Percentiles rank a stretch among this genome's conserved stretches.
Conservation (phyloP, 305 asterid species). For the Fraxinus nigra region DNA sequence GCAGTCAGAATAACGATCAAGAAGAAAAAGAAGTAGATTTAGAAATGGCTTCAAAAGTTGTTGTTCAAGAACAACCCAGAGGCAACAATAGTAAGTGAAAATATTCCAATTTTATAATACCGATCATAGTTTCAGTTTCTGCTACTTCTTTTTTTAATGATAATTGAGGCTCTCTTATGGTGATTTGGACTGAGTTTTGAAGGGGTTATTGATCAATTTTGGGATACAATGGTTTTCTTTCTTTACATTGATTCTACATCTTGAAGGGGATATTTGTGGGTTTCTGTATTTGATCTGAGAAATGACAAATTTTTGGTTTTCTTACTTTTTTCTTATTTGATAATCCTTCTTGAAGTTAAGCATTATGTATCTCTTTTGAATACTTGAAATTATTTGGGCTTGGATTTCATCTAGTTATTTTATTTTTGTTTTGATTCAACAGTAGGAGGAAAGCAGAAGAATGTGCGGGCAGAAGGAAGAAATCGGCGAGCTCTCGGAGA, state of each 20-base stretch:
- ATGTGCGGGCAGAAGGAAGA: constrained; percentile 30
- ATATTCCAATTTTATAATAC: not conserved
- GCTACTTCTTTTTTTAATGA: not conserved
- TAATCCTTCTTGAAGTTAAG: not conserved
- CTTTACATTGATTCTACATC: not conserved
- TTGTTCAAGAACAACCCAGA: constrained; percentile 43
- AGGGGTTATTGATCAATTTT: not conserved
- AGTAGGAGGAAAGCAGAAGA: constrained; percentile 46
- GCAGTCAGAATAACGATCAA: constrained; percentile 24
- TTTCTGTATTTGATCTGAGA: not conserved
- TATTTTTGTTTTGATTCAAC: not conserved
- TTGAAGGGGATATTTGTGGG: not conserved
- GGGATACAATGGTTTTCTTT: not conserved
- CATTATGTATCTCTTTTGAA: not conserved
- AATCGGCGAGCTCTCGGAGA: constrained; percentile 49
- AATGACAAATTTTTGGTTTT: not conserved
- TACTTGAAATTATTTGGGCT: not conserved
- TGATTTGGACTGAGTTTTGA: not conserved
- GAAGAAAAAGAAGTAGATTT: constrained; percentile 33
- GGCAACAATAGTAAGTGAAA: constrained; percentile 30
- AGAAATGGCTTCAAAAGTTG: constrained; percentile 55
- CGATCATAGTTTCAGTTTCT: not conserved
- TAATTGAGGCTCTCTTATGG: not conserved
- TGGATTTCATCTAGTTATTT: no score
- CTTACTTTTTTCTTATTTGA: no score